These are phyloP conservation scores for Dioszegia aurantiaca DNA, from an alignment of 768 basidiomycete species.

Conservation along the genomic window DNA sequence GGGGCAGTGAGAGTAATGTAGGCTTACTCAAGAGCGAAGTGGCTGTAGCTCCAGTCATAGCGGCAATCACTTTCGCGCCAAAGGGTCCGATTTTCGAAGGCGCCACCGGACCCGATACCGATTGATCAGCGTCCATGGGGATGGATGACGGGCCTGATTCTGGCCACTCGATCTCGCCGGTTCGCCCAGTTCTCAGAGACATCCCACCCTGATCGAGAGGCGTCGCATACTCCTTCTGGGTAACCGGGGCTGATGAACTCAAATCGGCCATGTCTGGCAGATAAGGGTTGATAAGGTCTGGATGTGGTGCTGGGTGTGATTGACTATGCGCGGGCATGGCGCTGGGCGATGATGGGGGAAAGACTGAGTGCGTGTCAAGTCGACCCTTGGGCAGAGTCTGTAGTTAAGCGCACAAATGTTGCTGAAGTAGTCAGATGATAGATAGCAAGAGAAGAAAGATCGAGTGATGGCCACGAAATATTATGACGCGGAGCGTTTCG, in stretches of 20 bases:
- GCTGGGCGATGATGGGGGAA: neutral
- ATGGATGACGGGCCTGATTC: constrained; percentile 34
- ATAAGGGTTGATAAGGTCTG: constrained; percentile 9
- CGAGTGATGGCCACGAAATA: neutral
- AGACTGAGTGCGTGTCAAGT: no score
- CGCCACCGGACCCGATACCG: no score
- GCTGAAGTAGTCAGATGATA: no score
- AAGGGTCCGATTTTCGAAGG: constrained; percentile 31
- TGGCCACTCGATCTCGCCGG: constrained; percentile 32
- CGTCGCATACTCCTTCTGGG: no score
- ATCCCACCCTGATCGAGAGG: constrained; percentile 10
- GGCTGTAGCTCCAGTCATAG: constrained; percentile 49
- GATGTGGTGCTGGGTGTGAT: neutral
- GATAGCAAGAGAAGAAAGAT: neutral
- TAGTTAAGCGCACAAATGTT: no score
- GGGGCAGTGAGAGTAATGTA: neutral
- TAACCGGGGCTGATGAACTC: neutral
- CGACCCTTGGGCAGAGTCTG: no score
- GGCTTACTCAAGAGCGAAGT: constrained; percentile 48
- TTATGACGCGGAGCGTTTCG: neutral
- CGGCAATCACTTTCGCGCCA: constrained; percentile 47
- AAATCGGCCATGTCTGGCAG: constrained; percentile 9
- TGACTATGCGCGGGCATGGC: neutral
- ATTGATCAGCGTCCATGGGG: neutral
- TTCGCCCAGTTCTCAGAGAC: neutral